A percentile compares a stretch with the other conserved stretches of the same genome.
Conservation (phyloP, 345 rosid genomes). For the Euphorbia tirucalli region DNA sequence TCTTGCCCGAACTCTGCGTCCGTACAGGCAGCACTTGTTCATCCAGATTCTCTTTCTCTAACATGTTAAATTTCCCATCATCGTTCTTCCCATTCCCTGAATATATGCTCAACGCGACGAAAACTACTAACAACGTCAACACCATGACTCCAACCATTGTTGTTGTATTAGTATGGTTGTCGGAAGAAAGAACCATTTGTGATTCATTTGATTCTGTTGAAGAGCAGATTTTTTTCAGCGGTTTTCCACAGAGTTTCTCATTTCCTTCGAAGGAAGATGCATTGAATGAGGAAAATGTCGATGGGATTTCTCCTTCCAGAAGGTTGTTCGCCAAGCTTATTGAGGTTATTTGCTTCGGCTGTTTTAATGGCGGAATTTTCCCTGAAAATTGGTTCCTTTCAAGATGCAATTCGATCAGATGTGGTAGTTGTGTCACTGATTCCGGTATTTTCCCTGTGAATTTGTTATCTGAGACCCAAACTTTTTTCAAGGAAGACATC, state of each 20-base stretch:
- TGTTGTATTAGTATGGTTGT: not conserved
- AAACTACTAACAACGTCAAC: not conserved
- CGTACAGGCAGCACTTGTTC: conserved; percentile 36
- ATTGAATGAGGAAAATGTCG: conserved; percentile 27
- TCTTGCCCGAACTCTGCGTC: conserved; percentile 34
- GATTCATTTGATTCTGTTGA: not conserved
- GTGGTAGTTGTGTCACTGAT: conserved; percentile 28
- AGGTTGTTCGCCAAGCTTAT: conserved; percentile 55
- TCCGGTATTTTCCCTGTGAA: conserved; percentile 28
- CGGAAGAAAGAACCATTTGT: not conserved
- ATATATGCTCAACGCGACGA: not conserved
- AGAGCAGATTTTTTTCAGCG: conserved; percentile 35
- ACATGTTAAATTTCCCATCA: conserved; percentile 42
- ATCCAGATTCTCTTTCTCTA: conserved; percentile 44
- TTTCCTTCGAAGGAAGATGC: conserved; percentile 41
- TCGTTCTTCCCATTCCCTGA: conserved; percentile 12
- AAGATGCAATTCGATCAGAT: conserved; percentile 61
- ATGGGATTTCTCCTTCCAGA: conserved; percentile 63
- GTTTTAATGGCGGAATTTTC: conserved; percentile 40
- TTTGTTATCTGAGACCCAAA: conserved; percentile 24
- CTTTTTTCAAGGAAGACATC: conserved; percentile 33
- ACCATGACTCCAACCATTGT: conserved; percentile 7
- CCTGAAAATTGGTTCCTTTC: conserved; percentile 69
- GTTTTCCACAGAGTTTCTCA: conserved; percentile 49
- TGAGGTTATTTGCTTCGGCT: conserved; percentile 19